Conservation (phyloP, 1,284 basidiomycete genomes). For the Puccinia coronata region DNA sequence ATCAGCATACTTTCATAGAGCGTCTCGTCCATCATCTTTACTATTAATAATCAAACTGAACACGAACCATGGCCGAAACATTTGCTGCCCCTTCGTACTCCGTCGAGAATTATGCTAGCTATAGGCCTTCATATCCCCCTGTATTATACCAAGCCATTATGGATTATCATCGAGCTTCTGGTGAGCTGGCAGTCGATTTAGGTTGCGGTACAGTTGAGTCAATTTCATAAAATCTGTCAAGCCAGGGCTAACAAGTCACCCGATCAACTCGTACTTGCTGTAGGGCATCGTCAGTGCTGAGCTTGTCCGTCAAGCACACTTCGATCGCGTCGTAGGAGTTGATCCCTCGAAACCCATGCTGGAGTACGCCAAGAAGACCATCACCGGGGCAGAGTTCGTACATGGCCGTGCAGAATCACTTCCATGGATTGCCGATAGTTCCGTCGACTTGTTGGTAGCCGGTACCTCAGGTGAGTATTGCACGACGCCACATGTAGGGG, state of each 20-base stretch:
- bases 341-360: constrained; percentile 45
- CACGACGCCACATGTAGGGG: neutral
- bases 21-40: neutral
- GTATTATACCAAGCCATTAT: constrained; percentile 38
- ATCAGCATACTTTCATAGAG: too few relatives aligned
- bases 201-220: constrained; percentile 46
- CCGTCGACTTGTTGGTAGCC: constrained; percentile 35
- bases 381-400: constrained; percentile 17
- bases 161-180: constrained; percentile 43
- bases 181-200: constrained; percentile 35
- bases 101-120: constrained; percentile 30
- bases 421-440: constrained; percentile 5
- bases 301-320: constrained; percentile 24
- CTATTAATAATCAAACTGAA: neutral
- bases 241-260: neutral
- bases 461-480: constrained; percentile 34
- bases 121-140: constrained; percentile 37
- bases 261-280: neutral
- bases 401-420: constrained; percentile 37
- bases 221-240: neutral
- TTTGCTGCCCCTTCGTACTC: constrained; percentile 34
- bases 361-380: constrained; percentile 33
- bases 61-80: constrained; percentile 36
- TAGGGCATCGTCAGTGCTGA: constrained; percentile 44
- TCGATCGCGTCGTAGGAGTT: constrained; percentile 38